Base-by-base conservation (phyloP, 2,329 filamentous ascomycete genomes). In the Aspergillus arachidicola region DNA sequence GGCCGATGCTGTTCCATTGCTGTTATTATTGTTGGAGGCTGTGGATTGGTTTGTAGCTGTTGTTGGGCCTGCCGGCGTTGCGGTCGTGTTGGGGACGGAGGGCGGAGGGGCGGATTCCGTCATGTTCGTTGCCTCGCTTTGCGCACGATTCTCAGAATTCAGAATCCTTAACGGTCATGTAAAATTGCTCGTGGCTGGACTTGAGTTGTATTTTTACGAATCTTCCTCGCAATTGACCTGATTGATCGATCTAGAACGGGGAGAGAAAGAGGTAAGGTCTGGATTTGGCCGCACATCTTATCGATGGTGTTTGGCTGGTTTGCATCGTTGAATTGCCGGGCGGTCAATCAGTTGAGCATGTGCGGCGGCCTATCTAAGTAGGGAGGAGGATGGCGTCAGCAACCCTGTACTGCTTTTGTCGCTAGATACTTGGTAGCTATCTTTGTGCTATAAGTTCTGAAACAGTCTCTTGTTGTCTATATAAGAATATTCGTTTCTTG, bases 31-130 rank as follows among this genome's bases (percentile, higher is more conserved):
- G 66, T 65, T 62, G 63, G 60, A 68, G 67, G 63, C 60, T 59
- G 61, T 6, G 43, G 64, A 16, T 62, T 68, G 66, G 38, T 61
- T 66, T 30, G 65, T 57, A 50, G 65, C 69, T 54, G 60, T 55
- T 63, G 67, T 59, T 55, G 70, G 65, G 46, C 68, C 54, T 43
- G 68, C 50, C 43, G 69, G 62, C 57, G 68, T 62, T 60, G 68
- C 64, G 53, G 65, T 66, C 38, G 67, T 59, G 45, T 68, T 70
- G 63, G 64, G 61, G 45, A 64, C 65, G 58, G 72, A 62, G 50
- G 71, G 66, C 41, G 78, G 74, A 32, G 78, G 72, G 54, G 77
- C 72, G 63, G 79, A 79, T 63, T 82, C 81, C 58, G 78, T 69
- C 80, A 82, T 81, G 43, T 23, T 72, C 53, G 26, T 61, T 51